phyloP scores from a whole-genome alignment of 2,329 filamentous ascomycete species.

The Calonectria crousiana region DNA sequence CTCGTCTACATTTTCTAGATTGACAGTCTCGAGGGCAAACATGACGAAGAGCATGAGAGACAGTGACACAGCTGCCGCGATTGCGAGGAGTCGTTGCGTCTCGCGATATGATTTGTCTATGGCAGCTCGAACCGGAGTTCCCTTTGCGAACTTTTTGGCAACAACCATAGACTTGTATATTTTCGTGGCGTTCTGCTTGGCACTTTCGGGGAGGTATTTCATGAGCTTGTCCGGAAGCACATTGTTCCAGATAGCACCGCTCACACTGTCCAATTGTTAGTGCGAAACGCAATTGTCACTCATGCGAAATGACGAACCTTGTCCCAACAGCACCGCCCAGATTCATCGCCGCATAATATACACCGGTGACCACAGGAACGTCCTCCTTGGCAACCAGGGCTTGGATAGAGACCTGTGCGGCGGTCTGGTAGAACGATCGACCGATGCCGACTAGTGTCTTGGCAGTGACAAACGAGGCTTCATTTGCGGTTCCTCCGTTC shows the following conservation, averaged over 20 bases:
- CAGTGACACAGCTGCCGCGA: constrained; percentile 40
- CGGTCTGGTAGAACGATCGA: constrained; percentile 47
- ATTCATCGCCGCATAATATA: constrained; percentile 52
- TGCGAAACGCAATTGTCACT: background rate
- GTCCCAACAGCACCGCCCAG: constrained; percentile 48
- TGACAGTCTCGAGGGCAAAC: constrained; percentile 42
- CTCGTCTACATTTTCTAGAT: constrained; percentile 32
- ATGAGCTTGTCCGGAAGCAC: constrained; percentile 44
- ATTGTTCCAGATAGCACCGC: constrained; percentile 52
- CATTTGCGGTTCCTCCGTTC: constrained; percentile 42
- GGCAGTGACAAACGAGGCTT: constrained; percentile 50
- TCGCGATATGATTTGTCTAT: constrained; percentile 45
- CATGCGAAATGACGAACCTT: constrained; percentile 21
- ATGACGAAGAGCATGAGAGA: constrained; percentile 43
- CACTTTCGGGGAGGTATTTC: constrained; percentile 35
- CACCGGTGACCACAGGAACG: constrained; percentile 51
- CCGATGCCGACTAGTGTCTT: constrained; percentile 51
- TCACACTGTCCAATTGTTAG: constrained; percentile 38
- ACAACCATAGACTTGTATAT: constrained; percentile 48
- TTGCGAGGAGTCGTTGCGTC: constrained; percentile 44
- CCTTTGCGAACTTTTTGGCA: constrained; percentile 41
- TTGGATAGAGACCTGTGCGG: constrained; percentile 46
- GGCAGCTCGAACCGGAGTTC: constrained; percentile 33
- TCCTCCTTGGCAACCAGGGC: constrained; percentile 49
- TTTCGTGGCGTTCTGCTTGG: constrained; percentile 37